phyloP scores from a whole-genome alignment of 2,329 filamentous ascomycete genomes.

The Lasiodiplodia sp. region DNA sequence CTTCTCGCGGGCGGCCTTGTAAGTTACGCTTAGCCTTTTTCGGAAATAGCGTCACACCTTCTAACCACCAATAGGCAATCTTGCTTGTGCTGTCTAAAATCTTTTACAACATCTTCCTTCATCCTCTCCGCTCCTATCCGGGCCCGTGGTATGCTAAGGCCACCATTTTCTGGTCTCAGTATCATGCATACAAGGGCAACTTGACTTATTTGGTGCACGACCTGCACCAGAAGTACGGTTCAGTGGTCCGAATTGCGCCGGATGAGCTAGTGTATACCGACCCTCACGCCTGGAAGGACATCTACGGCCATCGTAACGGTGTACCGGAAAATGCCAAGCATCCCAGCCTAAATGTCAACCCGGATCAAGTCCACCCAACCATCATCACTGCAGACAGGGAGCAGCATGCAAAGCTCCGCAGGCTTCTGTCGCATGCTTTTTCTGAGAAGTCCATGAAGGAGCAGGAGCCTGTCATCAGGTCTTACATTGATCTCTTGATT shows the following conservation, averaged over 20 bases:
- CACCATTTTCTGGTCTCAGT: constrained; percentile 53
- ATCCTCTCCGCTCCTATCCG: constrained; percentile 53
- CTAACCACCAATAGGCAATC: not conserved
- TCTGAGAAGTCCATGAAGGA: constrained; percentile 40
- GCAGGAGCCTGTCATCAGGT: constrained; percentile 42
- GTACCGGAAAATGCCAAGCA: constrained; percentile 1
- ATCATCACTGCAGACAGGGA: not conserved
- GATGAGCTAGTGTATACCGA: constrained; percentile 49
- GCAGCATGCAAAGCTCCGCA: constrained; percentile 42
- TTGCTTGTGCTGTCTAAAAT: not conserved
- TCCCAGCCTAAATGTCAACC: not conserved
- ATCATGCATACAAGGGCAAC: constrained; percentile 44
- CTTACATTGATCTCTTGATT: constrained; percentile 43
- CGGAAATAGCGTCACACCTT: no score
- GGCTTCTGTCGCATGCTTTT: constrained; percentile 39
- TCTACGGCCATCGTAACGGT: constrained; percentile 38
- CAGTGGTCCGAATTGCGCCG: constrained; percentile 51
- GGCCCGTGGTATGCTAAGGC: constrained; percentile 39
- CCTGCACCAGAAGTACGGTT: constrained; percentile 51
- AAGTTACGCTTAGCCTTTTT: not conserved
- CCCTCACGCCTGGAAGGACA: constrained; percentile 51
- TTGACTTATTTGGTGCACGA: constrained; percentile 2
- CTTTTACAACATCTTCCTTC: constrained; percentile 52
- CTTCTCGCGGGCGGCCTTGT: not conserved
- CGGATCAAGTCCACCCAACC: constrained; percentile 23